Percentiles rank a stretch among this genome's conserved stretches.
These are phyloP conservation scores for Haplosporangium gracile DNA, from an alignment of 192 early-diverging fungal genomes.

Conservation along the genomic window DNA sequence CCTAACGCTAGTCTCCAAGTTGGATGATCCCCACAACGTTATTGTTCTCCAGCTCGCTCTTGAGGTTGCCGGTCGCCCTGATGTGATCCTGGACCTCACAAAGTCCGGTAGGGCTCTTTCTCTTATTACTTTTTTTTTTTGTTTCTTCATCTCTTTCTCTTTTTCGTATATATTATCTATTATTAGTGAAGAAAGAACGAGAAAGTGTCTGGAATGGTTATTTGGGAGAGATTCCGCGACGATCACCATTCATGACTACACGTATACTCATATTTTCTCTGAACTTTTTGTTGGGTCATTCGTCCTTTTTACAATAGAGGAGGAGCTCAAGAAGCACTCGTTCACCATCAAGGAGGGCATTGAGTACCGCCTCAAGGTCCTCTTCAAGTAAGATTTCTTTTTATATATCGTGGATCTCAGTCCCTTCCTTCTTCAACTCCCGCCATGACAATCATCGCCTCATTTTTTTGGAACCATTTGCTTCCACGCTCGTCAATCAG, in stretches of 20 bases:
- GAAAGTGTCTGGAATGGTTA: background rate
- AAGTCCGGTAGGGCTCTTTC: conserved; percentile 68
- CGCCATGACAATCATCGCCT: background rate
- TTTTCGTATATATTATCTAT: background rate
- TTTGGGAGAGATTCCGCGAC: background rate
- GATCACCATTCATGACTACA: background rate
- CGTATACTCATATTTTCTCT: background rate
- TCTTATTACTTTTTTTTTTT: conserved; percentile 2
- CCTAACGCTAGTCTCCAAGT: conserved; percentile 19
- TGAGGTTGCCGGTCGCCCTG: conserved; percentile 79
- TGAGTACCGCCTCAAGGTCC: conserved; percentile 93
- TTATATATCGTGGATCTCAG: background rate
- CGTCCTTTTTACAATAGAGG: conserved; percentile 57
- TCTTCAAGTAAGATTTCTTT: conserved; percentile 74
- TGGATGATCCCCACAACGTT: conserved; percentile 67
- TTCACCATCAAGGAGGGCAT: conserved; percentile 97
- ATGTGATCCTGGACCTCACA: conserved; percentile 85
- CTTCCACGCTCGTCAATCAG: background rate
- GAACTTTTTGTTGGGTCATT: conserved; percentile 6
- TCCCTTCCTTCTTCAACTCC: background rate
- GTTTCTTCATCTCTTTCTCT: background rate
- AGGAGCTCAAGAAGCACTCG: conserved; percentile 75
- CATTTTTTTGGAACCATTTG: background rate
- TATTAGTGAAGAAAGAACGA: background rate
- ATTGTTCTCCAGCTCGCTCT: conserved; percentile 78